Conservation (phyloP, 164 flowering plant species). For the Magnolia changhungtana region DNA sequence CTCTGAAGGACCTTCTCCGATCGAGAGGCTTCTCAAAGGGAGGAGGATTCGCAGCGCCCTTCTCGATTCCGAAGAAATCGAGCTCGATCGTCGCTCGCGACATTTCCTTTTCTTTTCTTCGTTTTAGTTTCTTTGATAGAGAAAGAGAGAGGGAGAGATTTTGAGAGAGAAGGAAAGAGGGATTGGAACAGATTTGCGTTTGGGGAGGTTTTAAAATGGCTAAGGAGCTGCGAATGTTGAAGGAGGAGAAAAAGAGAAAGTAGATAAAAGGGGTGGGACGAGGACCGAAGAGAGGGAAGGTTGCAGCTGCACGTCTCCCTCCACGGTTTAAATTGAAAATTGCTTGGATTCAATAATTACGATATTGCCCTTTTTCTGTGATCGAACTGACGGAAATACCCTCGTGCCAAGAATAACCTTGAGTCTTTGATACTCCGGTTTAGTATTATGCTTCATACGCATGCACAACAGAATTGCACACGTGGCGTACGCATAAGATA, state of each 20-base stretch:
- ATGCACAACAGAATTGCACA: no score
- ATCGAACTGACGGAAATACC: no score
- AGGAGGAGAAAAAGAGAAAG: not conserved
- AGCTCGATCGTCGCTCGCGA: constrained; percentile 36
- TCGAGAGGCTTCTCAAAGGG: constrained; percentile 26
- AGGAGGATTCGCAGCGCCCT: constrained; percentile 22
- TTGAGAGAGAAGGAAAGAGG: not conserved
- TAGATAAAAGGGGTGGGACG: not conserved
- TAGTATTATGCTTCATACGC: no score
- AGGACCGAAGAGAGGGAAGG: not conserved
- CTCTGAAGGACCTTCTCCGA: constrained; percentile 44
- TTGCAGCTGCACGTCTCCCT: constrained; percentile 11
- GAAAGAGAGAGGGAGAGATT: no score
- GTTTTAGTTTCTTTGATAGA: no score
- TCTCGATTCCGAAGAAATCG: constrained; percentile 56
- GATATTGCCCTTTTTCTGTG: not conserved
- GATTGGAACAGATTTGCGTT: not conserved
- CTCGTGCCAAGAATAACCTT: no score
- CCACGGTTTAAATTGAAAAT: not conserved
- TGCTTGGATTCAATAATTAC: not conserved
- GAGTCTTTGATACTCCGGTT: no score
- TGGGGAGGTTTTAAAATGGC: constrained; percentile 2
- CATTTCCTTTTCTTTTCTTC: not conserved
- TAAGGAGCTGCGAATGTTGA: no score
- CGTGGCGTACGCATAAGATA: no score